Percentiles rank a stretch among this genome's conserved stretches.
Evolutionary conservation across 2,329 filamentous ascomycete genomes (phyloP).

Genomic region (Xylaria multiplex): DNA sequence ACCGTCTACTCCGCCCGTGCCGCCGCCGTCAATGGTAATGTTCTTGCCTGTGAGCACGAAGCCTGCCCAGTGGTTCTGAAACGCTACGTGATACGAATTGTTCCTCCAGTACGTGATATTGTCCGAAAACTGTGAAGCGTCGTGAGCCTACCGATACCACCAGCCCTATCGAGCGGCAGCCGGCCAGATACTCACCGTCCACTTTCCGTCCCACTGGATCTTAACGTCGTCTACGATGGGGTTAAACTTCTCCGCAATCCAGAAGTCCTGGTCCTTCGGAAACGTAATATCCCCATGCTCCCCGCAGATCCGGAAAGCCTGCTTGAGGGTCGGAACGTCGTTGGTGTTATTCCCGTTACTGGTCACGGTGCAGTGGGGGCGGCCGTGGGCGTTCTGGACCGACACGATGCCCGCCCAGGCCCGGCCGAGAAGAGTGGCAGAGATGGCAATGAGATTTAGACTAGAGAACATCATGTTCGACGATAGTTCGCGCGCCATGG

Average conservation of each 20-base stretch:
- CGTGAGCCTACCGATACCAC: background rate
- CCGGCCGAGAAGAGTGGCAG: background rate
- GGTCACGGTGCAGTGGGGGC: conserved; percentile 39
- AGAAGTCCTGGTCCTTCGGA: conserved; percentile 60
- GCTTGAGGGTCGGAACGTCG: conserved; percentile 44
- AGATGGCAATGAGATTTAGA: background rate
- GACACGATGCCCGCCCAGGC: conserved; percentile 9
- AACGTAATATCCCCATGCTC: conserved; percentile 57
- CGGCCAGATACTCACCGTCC: conserved; percentile 48
- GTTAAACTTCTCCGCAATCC: conserved; percentile 61
- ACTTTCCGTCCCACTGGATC: conserved; percentile 63
- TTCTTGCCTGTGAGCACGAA: conserved; percentile 61
- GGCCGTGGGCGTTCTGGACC: conserved; percentile 17
- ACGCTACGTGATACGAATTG: conserved; percentile 62
- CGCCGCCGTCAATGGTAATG: conserved; percentile 62
- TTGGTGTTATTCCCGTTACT: conserved; percentile 37
- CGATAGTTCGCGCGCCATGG: background rate
- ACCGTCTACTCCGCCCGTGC: conserved; percentile 63
- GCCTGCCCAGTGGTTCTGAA: conserved; percentile 66
- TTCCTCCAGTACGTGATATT: conserved; percentile 65
- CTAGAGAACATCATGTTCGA: conserved; percentile 9
- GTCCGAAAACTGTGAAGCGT: conserved; percentile 52
- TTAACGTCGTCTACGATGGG: conserved; percentile 59
- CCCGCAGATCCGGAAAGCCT: conserved; percentile 44
- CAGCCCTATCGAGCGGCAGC: background rate